phyloP scores from a whole-genome alignment of 2,329 filamentous ascomycete species.

The Shiraia sp. region DNA sequence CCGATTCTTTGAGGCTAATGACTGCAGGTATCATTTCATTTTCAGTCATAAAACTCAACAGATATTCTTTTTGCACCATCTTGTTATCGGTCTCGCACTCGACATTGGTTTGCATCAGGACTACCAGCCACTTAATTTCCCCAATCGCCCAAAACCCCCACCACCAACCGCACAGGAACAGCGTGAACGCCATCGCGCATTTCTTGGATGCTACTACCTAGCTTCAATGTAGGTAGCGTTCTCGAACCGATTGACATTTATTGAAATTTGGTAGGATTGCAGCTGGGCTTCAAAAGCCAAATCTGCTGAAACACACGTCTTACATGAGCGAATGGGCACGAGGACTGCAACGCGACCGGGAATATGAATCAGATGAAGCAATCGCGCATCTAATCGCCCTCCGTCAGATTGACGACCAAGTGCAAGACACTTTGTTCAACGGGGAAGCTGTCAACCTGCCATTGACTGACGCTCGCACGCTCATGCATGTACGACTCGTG shows the following conservation, averaged over 20 bases:
- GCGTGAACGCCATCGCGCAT: conserved; percentile 34
- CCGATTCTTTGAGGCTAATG: conserved; percentile 3
- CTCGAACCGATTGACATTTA: neutral
- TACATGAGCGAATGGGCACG: conserved; percentile 34
- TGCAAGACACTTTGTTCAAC: conserved; percentile 33
- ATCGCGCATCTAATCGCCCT: conserved; percentile 29
- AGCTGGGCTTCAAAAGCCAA: conserved; percentile 35
- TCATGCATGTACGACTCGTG: conserved; percentile 34
- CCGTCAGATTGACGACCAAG: conserved; percentile 38
- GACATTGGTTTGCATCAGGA: conserved; percentile 36
- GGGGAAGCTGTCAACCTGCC: conserved; percentile 21
- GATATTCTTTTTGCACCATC: conserved; percentile 37
- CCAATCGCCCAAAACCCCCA: conserved; percentile 14
- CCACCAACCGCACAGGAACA: conserved; percentile 17
- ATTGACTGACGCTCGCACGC: conserved; percentile 31
- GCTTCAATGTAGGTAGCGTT: conserved; percentile 29
- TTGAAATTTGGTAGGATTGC: conserved; percentile 25
- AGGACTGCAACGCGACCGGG: conserved; percentile 18
- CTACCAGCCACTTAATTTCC: conserved; percentile 19
- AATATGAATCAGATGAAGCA: conserved; percentile 31
- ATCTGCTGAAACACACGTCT: conserved; percentile 32
- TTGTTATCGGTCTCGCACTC: conserved; percentile 35
- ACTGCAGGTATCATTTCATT: conserved; percentile 37
- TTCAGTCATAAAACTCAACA: conserved; percentile 43
- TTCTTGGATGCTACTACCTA: conserved; percentile 40